A percentile compares a stretch with the other conserved stretches of the same genome.
These are phyloP conservation scores for Peniophora sp. DNA, from an alignment of 1,284 basidiomycete species.

Conservation along the genomic window DNA sequence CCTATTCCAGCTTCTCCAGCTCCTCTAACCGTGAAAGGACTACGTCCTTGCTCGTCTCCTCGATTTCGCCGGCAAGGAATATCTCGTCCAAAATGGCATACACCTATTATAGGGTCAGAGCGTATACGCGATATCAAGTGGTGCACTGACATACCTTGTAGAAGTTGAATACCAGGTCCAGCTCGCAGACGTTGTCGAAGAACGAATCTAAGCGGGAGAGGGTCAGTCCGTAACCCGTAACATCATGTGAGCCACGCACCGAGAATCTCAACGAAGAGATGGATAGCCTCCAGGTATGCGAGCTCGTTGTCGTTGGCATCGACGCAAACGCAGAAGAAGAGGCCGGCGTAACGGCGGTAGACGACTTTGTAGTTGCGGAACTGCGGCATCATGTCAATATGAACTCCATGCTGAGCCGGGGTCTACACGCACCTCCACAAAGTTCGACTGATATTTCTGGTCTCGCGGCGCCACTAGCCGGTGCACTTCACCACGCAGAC, in stretches of 20 bases:
- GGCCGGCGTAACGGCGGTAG: conserved; percentile 91
- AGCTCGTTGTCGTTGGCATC: conserved; percentile 98
- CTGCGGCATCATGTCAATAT: conserved; percentile 31
- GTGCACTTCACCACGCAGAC: conserved; percentile 92
- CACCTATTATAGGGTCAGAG: conserved; percentile 46
- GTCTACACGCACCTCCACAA: conserved; percentile 88
- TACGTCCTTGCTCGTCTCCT: conserved; percentile 96
- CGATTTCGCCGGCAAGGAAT: conserved; percentile 97
- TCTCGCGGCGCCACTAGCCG: conserved; percentile 93
- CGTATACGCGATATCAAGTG: not conserved
- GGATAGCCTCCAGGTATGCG: conserved; percentile 94
- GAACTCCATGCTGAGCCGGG: no score
- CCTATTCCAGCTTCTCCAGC: conserved; percentile 80
- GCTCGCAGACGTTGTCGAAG: conserved; percentile 97
- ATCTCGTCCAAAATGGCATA: conserved; percentile 98
- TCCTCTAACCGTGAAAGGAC: conserved; percentile 86
- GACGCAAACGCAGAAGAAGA: conserved; percentile 97
- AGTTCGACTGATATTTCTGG: conserved; percentile 98
- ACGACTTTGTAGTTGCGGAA: conserved; percentile 95
- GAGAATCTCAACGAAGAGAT: conserved; percentile 97
- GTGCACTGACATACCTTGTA: conserved; percentile 67
- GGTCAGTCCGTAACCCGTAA: not conserved
- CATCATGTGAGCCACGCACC: conserved; percentile 44
- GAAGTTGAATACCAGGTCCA: conserved; percentile 97
- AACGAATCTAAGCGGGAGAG: conserved; percentile 68